Evolutionary conservation across 2,329 filamentous ascomycete species (phyloP).

Genomic region (Nemania serpens): DNA sequence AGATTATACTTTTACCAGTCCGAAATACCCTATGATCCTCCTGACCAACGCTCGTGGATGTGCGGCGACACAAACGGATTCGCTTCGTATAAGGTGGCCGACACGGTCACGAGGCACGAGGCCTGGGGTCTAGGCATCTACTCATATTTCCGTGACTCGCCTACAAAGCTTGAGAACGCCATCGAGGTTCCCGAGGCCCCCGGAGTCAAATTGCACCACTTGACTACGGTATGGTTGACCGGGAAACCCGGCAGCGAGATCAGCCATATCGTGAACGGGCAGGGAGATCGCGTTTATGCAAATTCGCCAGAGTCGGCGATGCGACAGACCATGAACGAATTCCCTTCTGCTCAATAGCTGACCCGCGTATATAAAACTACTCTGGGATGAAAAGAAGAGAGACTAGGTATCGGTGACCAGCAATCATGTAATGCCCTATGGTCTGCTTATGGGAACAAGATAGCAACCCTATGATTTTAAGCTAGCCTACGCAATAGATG

Average conservation of each 20-base stretch:
- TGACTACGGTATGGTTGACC: slow-evolving; percentile 42
- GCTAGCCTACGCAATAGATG: background rate
- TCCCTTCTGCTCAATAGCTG: slow-evolving; percentile 8
- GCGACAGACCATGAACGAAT: slow-evolving; percentile 41
- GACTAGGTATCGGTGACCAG: too few species aligned
- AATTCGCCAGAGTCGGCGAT: slow-evolving; percentile 39
- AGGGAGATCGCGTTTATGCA: slow-evolving; percentile 37
- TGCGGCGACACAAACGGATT: slow-evolving; percentile 38
- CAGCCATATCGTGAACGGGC: slow-evolving; percentile 40
- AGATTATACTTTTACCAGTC: slow-evolving; percentile 44
- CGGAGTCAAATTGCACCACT: slow-evolving; percentile 38
- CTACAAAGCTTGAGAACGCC: slow-evolving; percentile 42
- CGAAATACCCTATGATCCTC: slow-evolving; percentile 43
- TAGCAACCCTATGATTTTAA: background rate
- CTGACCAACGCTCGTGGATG: slow-evolving; percentile 39
- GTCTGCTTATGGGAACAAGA: too few species aligned
- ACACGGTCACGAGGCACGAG: slow-evolving; percentile 37
- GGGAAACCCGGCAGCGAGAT: slow-evolving; percentile 41
- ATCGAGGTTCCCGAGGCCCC: slow-evolving; percentile 37
- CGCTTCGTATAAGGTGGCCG: slow-evolving; percentile 43
- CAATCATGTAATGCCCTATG: too few species aligned
- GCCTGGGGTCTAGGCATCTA: slow-evolving; percentile 43
- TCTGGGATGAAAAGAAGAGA: too few species aligned
- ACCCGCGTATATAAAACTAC: too few species aligned
- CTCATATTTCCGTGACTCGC: slow-evolving; percentile 43